Evolutionary conservation across 2,329 filamentous ascomycete genomes (phyloP).

Genomic region (Fusarium azukiicola): DNA sequence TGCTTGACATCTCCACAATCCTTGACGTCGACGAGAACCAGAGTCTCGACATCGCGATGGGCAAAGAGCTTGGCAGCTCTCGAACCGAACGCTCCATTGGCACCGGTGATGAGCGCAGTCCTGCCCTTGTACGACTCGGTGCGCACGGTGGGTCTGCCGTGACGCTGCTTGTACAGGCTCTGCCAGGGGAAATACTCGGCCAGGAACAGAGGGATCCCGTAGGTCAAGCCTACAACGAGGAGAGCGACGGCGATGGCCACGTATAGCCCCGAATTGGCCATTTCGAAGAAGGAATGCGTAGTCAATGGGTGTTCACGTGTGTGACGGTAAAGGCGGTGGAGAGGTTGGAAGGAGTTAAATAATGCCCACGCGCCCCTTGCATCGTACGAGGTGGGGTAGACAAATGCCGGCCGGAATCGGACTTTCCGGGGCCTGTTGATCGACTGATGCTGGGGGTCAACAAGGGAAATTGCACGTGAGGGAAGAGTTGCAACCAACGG

Average conservation of each 20-base stretch:
- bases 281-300: conserved; percentile 20
- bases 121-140: conserved; percentile 62
- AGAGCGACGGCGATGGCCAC: conserved; percentile 39
- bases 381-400: conserved; percentile 48
- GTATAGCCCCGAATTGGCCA: conserved; percentile 41
- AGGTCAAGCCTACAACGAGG: conserved; percentile 50
- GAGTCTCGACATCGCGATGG: conserved; percentile 57
- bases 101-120: conserved; percentile 61
- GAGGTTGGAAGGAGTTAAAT: conserved; percentile 26
- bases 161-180: conserved; percentile 58
- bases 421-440: conserved; percentile 40
- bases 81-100: conserved; percentile 62
- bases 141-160: conserved; percentile 57
- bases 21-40: conserved; percentile 62
- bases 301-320: neutral
- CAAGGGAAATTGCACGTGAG: neutral
- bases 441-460: conserved; percentile 24
- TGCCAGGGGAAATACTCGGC: conserved; percentile 62
- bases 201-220: conserved; percentile 57
- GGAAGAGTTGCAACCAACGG: neutral
- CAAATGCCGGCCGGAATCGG: conserved; percentile 46
- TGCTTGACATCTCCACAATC: conserved; percentile 58
- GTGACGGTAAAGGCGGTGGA: conserved; percentile 28
- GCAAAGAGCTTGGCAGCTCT: conserved; percentile 62
- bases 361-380: conserved; percentile 1